Conservation (phyloP, 441 rosid species). For the Brassica balearica region DNA sequence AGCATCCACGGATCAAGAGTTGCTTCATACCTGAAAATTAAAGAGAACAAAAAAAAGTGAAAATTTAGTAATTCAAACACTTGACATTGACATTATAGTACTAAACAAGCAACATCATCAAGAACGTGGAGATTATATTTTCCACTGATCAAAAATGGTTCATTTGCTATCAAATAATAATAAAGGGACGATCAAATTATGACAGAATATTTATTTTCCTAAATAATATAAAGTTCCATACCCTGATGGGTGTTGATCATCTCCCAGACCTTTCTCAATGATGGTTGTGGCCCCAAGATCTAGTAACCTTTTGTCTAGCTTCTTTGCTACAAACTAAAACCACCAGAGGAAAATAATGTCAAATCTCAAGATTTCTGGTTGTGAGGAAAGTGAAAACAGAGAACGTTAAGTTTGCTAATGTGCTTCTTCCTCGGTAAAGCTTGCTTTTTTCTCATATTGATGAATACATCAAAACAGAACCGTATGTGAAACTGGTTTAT, state of each 20-base stretch:
- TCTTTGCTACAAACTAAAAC: conserved; percentile 95
- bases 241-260: conserved; percentile 99
- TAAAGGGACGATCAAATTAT: too few relatives aligned
- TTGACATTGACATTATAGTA: background rate
- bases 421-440: too few relatives aligned
- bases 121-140: conserved; percentile 12
- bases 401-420: too few relatives aligned
- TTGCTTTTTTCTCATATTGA: too few relatives aligned
- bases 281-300: conserved; percentile 80
- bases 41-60: conserved; percentile 24
- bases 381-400: too few relatives aligned
- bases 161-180: conserved; percentile 8
- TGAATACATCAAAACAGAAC: conserved; percentile 7
- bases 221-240: conserved; percentile 47
- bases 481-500: background rate
- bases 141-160: conserved; percentile 6
- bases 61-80: conserved; percentile 14
- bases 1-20: conserved; percentile 94
- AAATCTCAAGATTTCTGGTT: too few relatives aligned
- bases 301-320: conserved; percentile 85
- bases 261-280: conserved; percentile 88
- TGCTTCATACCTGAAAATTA: conserved; percentile 78
- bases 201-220: too few relatives aligned
- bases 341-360: conserved; percentile 29
- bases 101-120: background rate